Conservation (phyloP, 2,329 filamentous ascomycete species). For the Xylaria sp. region DNA sequence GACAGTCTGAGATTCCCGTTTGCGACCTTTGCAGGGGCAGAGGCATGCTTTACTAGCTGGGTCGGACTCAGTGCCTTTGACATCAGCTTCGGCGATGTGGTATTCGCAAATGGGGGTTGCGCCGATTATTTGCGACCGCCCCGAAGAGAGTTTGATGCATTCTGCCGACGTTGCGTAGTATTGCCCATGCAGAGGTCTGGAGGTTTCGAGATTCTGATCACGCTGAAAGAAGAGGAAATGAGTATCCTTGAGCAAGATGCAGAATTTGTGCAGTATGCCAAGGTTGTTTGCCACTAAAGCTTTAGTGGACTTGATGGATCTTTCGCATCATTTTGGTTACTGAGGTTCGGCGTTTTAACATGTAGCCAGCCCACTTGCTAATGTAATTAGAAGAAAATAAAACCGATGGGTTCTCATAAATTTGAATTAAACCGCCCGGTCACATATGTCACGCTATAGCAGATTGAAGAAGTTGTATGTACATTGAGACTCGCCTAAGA, state of each 20-base stretch:
- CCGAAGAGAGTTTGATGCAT: conserved; percentile 15
- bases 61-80: conserved; percentile 21
- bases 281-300: conserved; percentile 15
- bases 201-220: conserved; percentile 22
- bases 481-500: too few species aligned
- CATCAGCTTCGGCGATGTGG: conserved; percentile 17
- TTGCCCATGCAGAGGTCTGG: conserved; percentile 23
- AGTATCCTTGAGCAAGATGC: conserved; percentile 6
- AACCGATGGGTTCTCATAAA: too few species aligned
- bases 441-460: too few species aligned
- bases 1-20: conserved; percentile 20
- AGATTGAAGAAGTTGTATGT: too few species aligned
- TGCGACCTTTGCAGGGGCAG: conserved; percentile 12
- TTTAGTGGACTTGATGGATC: background rate
- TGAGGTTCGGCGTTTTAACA: background rate
- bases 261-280: conserved; percentile 20
- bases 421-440: too few species aligned
- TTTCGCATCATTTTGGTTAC: background rate
- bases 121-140: conserved; percentile 20
- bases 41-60: conserved; percentile 26
- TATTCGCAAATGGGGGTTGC: conserved; percentile 18
- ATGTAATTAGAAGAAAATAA: background rate
- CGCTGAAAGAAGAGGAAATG: conserved; percentile 22
- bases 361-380: background rate
- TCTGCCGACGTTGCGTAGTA: conserved; percentile 21